Evolutionary conservation across 257 asterid genomes (phyloP).

Genomic region (Paulownia fortunei): DNA sequence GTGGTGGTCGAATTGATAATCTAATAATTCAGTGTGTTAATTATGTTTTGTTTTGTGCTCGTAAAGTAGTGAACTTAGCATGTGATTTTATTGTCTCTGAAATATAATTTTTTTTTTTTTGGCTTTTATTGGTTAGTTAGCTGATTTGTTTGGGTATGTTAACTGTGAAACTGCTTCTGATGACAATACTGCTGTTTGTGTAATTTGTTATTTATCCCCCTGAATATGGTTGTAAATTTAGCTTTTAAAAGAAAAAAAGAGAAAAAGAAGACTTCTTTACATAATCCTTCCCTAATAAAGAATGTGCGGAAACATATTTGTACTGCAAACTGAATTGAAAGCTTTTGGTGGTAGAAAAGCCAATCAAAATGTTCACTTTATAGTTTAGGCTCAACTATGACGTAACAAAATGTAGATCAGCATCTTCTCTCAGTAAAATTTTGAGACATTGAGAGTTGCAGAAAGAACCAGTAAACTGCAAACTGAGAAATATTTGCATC

Average conservation of each 20-base stretch:
- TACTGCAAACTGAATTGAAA: not conserved
- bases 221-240: not conserved
- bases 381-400: not conserved
- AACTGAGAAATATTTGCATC: not conserved
- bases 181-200: constrained; percentile 9
- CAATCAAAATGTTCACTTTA: not conserved
- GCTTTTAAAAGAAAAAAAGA: not conserved
- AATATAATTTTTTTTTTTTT: not conserved
- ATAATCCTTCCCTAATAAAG: not conserved
- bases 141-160: not conserved
- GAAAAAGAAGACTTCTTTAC: not conserved
- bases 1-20: constrained; percentile 14
- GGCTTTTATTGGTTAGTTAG: constrained; percentile 7
- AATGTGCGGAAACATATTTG: not conserved
- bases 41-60: not conserved
- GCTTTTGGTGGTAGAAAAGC: not conserved
- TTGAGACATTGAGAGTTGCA: not conserved
- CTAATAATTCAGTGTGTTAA: not conserved
- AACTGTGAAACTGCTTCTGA: not conserved
- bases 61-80: constrained; percentile 2
- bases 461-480: not conserved
- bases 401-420: not conserved
- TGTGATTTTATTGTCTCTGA: constrained; percentile 20
- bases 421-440: not conserved
- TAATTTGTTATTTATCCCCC: constrained; percentile 4